A percentile compares a stretch with the other conserved stretches of the same genome.
Conservation (phyloP, 345 rosid species). For the Excoecaria agallocha region DNA sequence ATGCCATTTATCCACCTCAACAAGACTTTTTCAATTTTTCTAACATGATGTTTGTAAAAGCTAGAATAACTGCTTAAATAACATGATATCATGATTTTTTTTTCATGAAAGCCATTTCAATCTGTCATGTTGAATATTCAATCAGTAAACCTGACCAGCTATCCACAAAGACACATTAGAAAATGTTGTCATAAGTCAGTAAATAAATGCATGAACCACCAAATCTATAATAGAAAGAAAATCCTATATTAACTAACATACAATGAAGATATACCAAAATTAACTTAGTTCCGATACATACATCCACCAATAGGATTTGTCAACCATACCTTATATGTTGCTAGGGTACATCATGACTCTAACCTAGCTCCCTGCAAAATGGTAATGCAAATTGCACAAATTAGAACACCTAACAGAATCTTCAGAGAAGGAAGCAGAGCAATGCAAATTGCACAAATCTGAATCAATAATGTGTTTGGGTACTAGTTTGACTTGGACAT, state of each 20-base stretch:
- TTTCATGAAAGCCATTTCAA: too few species aligned
- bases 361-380: constrained; percentile 20
- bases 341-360: constrained; percentile 26
- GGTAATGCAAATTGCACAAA: neutral
- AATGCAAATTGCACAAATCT: constrained; percentile 46
- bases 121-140: too few species aligned
- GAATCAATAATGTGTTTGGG: constrained; percentile 23
- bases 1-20: too few species aligned
- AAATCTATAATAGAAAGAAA: neutral
- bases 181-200: too few species aligned
- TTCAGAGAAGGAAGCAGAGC: neutral
- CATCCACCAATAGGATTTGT: neutral
- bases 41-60: too few species aligned
- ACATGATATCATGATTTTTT: too few species aligned
- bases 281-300: neutral
- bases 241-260: neutral
- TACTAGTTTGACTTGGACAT: constrained; percentile 29
- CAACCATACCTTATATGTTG: constrained; percentile 15
- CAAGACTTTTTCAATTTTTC: too few species aligned
- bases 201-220: neutral
- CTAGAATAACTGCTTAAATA: too few species aligned
- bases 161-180: too few species aligned
- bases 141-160: too few species aligned
- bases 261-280: neutral
- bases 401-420: neutral